These are phyloP conservation scores for Trifolium subterraneum DNA, from an alignment of 306 rosid genomes.

Conservation along the genomic window DNA sequence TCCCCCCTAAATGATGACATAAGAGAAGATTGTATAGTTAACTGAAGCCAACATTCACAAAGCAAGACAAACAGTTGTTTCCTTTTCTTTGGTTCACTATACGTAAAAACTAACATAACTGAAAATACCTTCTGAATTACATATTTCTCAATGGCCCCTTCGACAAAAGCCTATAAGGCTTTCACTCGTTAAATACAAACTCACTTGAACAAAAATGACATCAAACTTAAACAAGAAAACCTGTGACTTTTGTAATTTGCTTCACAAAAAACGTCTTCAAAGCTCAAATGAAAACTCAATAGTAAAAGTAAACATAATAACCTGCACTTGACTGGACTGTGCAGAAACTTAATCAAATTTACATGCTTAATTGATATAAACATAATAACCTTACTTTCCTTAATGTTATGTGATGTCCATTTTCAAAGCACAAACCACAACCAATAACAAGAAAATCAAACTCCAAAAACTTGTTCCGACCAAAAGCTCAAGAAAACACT, in stretches of 20 bases:
- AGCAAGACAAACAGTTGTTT: slow-evolving; percentile 5
- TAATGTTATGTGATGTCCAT: neutral
- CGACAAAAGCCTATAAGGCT: neutral
- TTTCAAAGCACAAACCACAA: slow-evolving; percentile 26
- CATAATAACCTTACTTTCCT: slow-evolving; percentile 6
- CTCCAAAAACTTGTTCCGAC: neutral
- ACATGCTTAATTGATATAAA: slow-evolving; percentile 27
- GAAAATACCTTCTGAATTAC: neutral
- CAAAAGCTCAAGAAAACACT: slow-evolving; percentile 31
- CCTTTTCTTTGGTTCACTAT: neutral
- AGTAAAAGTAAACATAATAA: neutral
- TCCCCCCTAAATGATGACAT: slow-evolving; percentile 16
- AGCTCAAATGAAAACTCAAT: neutral
- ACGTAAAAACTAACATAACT: neutral
- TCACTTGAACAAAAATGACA: neutral
- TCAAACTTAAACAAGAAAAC: neutral
- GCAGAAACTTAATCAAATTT: slow-evolving; percentile 17
- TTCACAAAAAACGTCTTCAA: slow-evolving; percentile 8
- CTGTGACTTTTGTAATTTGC: neutral
- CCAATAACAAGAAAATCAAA: neutral
- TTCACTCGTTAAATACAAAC: neutral
- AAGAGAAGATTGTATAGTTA: slow-evolving; percentile 3
- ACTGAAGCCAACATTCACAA: slow-evolving; percentile 2
- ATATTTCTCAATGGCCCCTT: neutral
- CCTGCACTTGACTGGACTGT: neutral